phyloP scores from a whole-genome alignment of 768 basidiomycete genomes.

The Wakefieldia striispora region DNA sequence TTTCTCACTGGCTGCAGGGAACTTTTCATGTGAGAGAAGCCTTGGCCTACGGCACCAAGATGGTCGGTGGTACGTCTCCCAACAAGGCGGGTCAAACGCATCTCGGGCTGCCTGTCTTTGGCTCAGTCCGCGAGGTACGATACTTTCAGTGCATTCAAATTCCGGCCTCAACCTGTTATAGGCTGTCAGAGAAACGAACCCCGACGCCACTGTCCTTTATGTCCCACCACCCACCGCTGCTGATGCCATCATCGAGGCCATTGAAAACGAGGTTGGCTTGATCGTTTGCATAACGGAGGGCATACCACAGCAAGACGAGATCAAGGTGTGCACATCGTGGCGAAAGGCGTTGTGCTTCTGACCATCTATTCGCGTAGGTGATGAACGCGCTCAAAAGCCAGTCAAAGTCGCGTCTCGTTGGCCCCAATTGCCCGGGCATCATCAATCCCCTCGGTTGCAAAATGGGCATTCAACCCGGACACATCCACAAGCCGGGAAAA shows the following conservation, averaged over 20 bases:
- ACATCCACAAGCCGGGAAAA: conserved; percentile 95
- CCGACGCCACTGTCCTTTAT: conserved; percentile 95
- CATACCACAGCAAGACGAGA: conserved; percentile 96
- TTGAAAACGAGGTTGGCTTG: conserved; percentile 95
- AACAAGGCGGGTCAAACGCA: conserved; percentile 96
- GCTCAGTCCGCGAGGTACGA: conserved; percentile 81
- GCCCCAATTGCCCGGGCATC: conserved; percentile 98
- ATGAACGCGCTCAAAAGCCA: conserved; percentile 93
- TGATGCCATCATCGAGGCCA: conserved; percentile 97
- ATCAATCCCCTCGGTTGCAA: conserved; percentile 98
- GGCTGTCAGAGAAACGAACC: conserved; percentile 84
- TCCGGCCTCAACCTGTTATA: conserved; percentile 30
- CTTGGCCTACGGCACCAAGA: conserved; percentile 90
- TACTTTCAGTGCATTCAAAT: neutral
- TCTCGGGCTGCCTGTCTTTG: conserved; percentile 93
- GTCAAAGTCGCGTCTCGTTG: conserved; percentile 92
- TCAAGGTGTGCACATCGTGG: conserved; percentile 54
- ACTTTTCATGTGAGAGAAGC: conserved; percentile 97
- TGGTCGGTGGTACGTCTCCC: conserved; percentile 97
- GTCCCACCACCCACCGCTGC: conserved; percentile 96
- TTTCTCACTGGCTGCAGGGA: conserved; percentile 49
- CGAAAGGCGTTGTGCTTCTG: neutral
- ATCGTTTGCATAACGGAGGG: conserved; percentile 99
- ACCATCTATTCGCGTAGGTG: conserved; percentile 48
- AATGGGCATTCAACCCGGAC: conserved; percentile 98